These are phyloP conservation scores for Phoenix roebelenii DNA, from an alignment of 176 grass and related monocot genomes.

Conservation along the genomic window DNA sequence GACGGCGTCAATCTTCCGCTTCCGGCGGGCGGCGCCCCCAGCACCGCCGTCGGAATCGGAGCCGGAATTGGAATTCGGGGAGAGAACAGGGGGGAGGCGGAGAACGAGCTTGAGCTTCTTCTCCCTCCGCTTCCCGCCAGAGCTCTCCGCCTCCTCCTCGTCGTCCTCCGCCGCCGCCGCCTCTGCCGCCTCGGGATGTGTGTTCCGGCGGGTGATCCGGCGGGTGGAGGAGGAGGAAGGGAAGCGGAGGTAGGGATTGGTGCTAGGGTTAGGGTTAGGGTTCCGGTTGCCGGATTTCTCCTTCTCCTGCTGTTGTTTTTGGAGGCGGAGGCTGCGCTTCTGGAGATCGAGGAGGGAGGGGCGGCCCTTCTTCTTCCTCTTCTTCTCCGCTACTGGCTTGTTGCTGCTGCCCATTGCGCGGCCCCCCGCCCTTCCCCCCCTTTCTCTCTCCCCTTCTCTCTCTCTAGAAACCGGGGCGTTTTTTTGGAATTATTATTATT, in stretches of 20 bases:
- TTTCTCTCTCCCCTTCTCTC: constrained; percentile 15
- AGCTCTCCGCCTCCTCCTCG: constrained; percentile 24
- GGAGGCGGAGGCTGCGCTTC: constrained; percentile 33
- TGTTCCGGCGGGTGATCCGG: constrained; percentile 9
- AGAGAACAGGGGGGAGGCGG: constrained; percentile 11
- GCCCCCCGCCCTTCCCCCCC: constrained; percentile 5
- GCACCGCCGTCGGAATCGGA: neutral
- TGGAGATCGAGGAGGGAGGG: constrained; percentile 41
- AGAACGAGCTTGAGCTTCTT: constrained; percentile 36
- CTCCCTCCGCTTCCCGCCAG: constrained; percentile 16
- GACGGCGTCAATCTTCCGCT: neutral
- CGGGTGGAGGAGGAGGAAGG: constrained; percentile 4
- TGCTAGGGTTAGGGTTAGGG: constrained; percentile 11
- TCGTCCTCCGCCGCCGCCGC: neutral
- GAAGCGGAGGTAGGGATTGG: constrained; percentile 17
- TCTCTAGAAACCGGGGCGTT: constrained; percentile 24
- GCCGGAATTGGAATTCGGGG: neutral
- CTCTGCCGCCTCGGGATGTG: neutral
- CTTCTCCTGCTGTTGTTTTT: constrained; percentile 11
- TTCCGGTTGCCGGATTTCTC: neutral
- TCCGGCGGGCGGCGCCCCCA: neutral
- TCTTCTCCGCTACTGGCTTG: constrained; percentile 15
- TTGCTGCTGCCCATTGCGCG: constrained; percentile 25
- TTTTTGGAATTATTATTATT: constrained; percentile 13
- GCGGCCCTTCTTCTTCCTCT: constrained; percentile 44